These are phyloP conservation scores for Populus davidiana DNA, from an alignment of 345 rosid genomes.

Conservation along the genomic window DNA sequence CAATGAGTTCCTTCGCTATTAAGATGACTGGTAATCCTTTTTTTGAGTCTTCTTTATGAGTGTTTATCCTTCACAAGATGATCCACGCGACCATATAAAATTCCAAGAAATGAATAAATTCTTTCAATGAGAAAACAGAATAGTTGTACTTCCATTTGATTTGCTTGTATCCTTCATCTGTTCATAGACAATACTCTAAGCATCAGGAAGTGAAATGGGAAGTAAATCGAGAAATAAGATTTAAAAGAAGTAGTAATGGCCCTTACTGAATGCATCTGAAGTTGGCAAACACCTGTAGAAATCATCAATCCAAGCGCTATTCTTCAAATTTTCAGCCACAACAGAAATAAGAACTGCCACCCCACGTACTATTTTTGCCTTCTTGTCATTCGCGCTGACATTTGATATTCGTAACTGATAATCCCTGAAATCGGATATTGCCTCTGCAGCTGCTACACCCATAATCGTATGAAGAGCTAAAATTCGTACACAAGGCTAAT, in stretches of 20 bases:
- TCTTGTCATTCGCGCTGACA: background rate
- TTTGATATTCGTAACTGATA: background rate
- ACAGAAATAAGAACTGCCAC: conserved; percentile 38
- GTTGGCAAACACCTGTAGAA: conserved; percentile 45
- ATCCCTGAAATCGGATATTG: conserved; percentile 5
- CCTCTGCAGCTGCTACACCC: conserved; percentile 29
- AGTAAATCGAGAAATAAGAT: background rate
- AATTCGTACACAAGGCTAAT: conserved; percentile 26
- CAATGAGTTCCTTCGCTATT: conserved; percentile 89
- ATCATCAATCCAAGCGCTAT: conserved; percentile 24
- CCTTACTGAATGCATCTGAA: conserved; percentile 36
- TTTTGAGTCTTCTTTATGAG: no score
- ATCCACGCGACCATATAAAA: no score
- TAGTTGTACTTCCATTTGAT: no score
- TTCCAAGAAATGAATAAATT: no score
- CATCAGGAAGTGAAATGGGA: background rate
- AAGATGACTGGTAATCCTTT: conserved; percentile 95
- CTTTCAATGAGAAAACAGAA: no score
- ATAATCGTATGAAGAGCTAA: conserved; percentile 26
- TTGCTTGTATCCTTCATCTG: conserved; percentile 38
- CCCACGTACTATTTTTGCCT: conserved; percentile 26
- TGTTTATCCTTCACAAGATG: no score
- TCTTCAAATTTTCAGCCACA: conserved; percentile 26
- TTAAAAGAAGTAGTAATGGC: background rate
- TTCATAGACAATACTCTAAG: conserved; percentile 7